Evolutionary conservation across 352 stramenopile genomes (phyloP).

Genomic region (Phytophthora idaei): DNA sequence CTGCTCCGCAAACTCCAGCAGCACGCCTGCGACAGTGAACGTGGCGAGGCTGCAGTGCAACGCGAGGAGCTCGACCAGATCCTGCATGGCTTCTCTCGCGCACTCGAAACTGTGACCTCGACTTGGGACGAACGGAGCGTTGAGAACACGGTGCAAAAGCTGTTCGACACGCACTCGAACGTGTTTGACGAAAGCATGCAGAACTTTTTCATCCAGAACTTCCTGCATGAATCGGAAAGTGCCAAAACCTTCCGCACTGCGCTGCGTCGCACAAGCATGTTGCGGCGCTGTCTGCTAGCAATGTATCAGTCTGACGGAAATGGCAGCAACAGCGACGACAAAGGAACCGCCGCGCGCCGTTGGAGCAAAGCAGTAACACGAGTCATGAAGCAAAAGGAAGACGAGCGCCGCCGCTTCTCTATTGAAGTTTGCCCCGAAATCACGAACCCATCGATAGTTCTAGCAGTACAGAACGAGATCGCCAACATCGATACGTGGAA

Average conservation of each 20-base stretch:
- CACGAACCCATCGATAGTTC: constrained; percentile 47
- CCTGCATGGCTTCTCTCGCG: constrained; percentile 60
- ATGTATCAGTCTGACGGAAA: constrained; percentile 67
- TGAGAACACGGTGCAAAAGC: constrained; percentile 71
- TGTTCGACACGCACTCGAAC: constrained; percentile 80
- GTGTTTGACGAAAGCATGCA: constrained; percentile 88
- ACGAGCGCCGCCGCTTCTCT: constrained; percentile 38
- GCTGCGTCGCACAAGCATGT: constrained; percentile 72
- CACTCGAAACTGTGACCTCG: constrained; percentile 51
- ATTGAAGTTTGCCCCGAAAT: constrained; percentile 70
- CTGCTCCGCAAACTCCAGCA: constrained; percentile 67
- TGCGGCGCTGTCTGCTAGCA: constrained; percentile 69
- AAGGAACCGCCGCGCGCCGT: constrained; percentile 36
- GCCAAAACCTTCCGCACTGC: constrained; percentile 72
- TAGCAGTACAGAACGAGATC: constrained; percentile 58
- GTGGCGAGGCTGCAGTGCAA: constrained; percentile 43
- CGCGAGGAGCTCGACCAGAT: constrained; percentile 66
- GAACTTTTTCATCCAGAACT: constrained; percentile 89
- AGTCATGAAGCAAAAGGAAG: constrained; percentile 45
- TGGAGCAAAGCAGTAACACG: constrained; percentile 47
- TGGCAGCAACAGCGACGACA: constrained; percentile 26
- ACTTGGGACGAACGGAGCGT: constrained; percentile 51
- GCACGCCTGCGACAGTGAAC: constrained; percentile 36
- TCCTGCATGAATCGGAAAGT: constrained; percentile 77
- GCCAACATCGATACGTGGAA: constrained; percentile 63